These are phyloP conservation scores for Physcomitrium patens DNA, from an alignment of 225 moss, liverwort and hornwort species.

Conservation along the genomic window DNA sequence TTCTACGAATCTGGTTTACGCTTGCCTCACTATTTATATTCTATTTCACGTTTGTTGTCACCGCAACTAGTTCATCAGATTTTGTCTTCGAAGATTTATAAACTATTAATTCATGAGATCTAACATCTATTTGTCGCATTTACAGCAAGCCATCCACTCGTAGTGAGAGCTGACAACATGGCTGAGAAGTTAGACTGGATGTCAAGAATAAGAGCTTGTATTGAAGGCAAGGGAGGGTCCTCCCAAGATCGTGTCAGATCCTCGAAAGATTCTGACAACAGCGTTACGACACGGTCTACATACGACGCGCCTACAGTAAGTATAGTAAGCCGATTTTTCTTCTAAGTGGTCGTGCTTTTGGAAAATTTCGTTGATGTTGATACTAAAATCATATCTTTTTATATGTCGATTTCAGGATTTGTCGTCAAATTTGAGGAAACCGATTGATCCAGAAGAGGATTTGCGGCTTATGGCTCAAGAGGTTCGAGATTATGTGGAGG, in stretches of 20 bases:
- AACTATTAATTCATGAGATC: slow-evolving; percentile 7
- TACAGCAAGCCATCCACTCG: slow-evolving; percentile 89
- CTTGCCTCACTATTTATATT: not conserved
- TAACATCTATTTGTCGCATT: slow-evolving; percentile 37
- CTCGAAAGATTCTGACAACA: slow-evolving; percentile 61
- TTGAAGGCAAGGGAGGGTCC: slow-evolving; percentile 59
- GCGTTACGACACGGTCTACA: slow-evolving; percentile 41
- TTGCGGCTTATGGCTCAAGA: slow-evolving; percentile 76
- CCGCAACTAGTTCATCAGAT: not conserved
- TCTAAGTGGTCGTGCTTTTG: not conserved
- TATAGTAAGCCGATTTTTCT: slow-evolving; percentile 14
- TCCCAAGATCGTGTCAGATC: slow-evolving; percentile 46
- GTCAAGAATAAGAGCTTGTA: slow-evolving; percentile 82
- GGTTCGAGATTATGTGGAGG: slow-evolving; percentile 76
- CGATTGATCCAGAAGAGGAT: slow-evolving; percentile 69
- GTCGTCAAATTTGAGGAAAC: slow-evolving; percentile 50
- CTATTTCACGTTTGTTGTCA: not conserved
- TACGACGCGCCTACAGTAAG: slow-evolving; percentile 78
- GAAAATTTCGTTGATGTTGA: not conserved
- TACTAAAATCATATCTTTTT: not conserved
- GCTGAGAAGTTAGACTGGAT: slow-evolving; percentile 99
- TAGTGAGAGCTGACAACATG: slow-evolving; percentile 91
- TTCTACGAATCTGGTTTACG: not conserved
- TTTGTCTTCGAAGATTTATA: slow-evolving; percentile 1
- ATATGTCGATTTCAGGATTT: slow-evolving; percentile 36